A percentile compares a stretch with the other conserved stretches of the same genome.
Conservation (phyloP, 805 yeast genomes). For the Myxozyma nipponensis region DNA sequence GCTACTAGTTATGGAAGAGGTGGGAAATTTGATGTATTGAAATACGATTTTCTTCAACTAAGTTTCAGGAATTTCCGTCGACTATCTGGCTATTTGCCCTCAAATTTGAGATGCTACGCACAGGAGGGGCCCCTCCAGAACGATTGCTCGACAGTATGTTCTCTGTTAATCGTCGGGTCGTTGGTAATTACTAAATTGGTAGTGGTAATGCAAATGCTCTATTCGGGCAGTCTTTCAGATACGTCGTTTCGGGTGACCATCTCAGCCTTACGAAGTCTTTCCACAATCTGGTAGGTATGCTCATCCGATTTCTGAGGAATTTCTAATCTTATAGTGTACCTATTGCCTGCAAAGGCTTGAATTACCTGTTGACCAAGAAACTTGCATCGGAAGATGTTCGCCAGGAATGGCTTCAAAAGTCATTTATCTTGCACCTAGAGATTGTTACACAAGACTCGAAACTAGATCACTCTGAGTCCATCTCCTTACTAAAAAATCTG, state of each 20-base stretch:
- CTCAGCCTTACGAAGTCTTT: conserved; percentile 3
- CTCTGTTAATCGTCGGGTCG: too few relatives aligned
- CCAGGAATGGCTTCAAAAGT: conserved; percentile 8
- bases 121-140: conserved; percentile 8
- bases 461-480: not conserved
- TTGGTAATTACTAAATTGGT: too few relatives aligned
- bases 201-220: conserved; percentile 22
- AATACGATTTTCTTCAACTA: not conserved
- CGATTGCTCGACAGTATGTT: conserved; percentile 8
- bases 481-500: not conserved
- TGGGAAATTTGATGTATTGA: not conserved
- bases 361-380: conserved; percentile 17
- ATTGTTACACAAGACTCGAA: not conserved
- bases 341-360: conserved; percentile 9
- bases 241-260: conserved; percentile 8
- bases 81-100: conserved; percentile 15
- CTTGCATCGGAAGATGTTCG: conserved; percentile 1
- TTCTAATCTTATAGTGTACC: not conserved
- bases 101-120: conserved; percentile 8
- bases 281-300: not conserved
- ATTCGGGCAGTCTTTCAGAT: conserved; percentile 7
- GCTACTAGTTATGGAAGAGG: conserved; percentile 14
- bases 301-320: not conserved
- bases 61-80: conserved; percentile 5
- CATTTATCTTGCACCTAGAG: not conserved